Conservation (phyloP, 2,329 filamentous ascomycete species). For the Stagonosporopsis rhizophila region DNA sequence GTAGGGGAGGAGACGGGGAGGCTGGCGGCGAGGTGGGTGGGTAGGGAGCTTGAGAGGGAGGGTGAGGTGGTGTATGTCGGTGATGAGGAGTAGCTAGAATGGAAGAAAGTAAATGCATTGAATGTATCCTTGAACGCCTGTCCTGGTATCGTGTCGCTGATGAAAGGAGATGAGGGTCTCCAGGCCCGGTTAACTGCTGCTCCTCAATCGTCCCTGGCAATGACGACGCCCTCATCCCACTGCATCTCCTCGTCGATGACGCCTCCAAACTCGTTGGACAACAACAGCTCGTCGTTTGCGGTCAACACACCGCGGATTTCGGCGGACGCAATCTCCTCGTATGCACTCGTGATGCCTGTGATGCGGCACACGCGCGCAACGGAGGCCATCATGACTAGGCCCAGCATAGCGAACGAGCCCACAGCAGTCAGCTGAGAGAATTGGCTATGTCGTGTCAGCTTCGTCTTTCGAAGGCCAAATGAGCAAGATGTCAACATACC, state of each 20-base stretch:
- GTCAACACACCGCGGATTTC: constrained; percentile 54
- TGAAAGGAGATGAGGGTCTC: neutral
- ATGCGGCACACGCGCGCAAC: constrained; percentile 52
- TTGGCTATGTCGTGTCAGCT: constrained; percentile 32
- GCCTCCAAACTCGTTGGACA: constrained; percentile 40
- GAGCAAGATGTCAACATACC: constrained; percentile 32
- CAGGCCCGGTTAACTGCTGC: no score
- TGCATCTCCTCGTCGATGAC: constrained; percentile 39
- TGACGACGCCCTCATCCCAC: constrained; percentile 37
- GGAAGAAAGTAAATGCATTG: neutral
- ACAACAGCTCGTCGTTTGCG: constrained; percentile 51
- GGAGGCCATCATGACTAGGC: constrained; percentile 53
- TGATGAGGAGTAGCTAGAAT: neutral
- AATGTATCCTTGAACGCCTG: neutral
- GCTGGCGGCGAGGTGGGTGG: constrained; percentile 45
- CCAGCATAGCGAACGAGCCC: constrained; percentile 55
- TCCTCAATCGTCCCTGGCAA: constrained; percentile 29
- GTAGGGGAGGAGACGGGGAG: constrained; percentile 44
- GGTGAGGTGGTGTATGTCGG: constrained; percentile 18
- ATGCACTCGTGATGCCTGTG: constrained; percentile 50
- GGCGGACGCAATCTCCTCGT: constrained; percentile 51
- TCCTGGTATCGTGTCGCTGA: constrained; percentile 6
- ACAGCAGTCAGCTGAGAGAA: constrained; percentile 57
- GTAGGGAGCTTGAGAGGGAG: constrained; percentile 17
- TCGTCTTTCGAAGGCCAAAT: neutral